Evolutionary conservation across 2,329 filamentous ascomycete species (phyloP), one percentile per base, ranked within the genome.

Genomic region (Metarhizium sp.): DNA sequence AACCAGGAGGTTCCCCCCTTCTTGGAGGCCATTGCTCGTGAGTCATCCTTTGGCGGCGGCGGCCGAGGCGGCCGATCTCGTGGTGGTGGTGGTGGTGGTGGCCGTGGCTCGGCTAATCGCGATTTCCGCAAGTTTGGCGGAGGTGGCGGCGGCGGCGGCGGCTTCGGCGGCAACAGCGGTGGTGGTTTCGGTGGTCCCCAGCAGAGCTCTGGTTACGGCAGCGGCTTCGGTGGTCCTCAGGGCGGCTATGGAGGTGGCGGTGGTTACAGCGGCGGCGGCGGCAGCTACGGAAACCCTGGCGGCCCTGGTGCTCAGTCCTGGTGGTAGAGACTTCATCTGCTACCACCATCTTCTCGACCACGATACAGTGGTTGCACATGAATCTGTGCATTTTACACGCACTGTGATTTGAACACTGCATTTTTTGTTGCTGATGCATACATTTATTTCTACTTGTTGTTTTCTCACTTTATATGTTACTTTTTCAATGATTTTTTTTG

Each of bases 1-100:
- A 95, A 99, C 78, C 94, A 99, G 74, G 94, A 99, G 68, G 84
- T 97, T 60, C 94, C 94, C 36, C 71, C 81, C 50, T 99, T 97
- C 84, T 81, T 99, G 58, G 94, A 99, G 81, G 95, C 88, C 68
- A 96, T 99, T 74, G 92, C 94, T 66, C 91, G 94, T 60, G 94
- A 99, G 76, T 88, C 90, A 61, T 88, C 88, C 65, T 96, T 84
- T 63, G 89, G 90, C 56, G 87, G 90, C 53, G 80, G 87, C 50
- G 73, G 86, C 51, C 75, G 86, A 55, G 73, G 85, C 55, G 78
- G 86, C 57, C 75, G 81, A 51, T 64, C 65, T 53, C 66, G 69
- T 55, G 71, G 76, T 25, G 78, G 85, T 58, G 78, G 83, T 61
- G 82, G 87, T 60, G 40, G 40, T 16, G 40, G 40, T 13, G 80